Percentiles rank a stretch among this genome's conserved stretches.
Evolutionary conservation across 805 yeast genomes (phyloP).

Genomic region (Suhomyces xylopsoci): DNA sequence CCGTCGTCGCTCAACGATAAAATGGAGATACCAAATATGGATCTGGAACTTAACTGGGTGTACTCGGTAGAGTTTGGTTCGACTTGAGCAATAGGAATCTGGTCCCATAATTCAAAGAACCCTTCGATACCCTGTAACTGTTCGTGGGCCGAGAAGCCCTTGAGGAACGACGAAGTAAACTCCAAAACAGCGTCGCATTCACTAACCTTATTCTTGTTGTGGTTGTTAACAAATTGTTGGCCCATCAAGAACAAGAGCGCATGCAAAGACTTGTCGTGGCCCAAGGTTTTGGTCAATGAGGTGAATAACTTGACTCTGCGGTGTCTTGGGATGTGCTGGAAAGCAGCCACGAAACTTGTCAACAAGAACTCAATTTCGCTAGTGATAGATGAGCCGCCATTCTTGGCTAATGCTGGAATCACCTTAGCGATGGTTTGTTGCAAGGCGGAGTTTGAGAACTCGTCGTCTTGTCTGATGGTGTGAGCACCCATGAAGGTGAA

Average conservation of each 20-base stretch:
- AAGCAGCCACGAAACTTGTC: conserved; percentile 89
- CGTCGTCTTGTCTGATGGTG: conserved; percentile 94
- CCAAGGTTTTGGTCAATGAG: conserved; percentile 73
- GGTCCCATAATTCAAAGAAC: conserved; percentile 51
- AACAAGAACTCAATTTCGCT: conserved; percentile 78
- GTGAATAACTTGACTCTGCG: conserved; percentile 84
- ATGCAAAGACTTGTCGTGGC: conserved; percentile 63
- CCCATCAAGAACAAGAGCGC: conserved; percentile 76
- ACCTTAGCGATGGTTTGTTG: conserved; percentile 88
- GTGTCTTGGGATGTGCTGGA: conserved; percentile 93
- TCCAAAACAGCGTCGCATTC: conserved; percentile 70
- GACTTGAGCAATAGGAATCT: conserved; percentile 41
- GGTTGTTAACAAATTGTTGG: conserved; percentile 59
- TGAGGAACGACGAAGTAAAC: conserved; percentile 67
- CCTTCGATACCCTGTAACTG: conserved; percentile 56
- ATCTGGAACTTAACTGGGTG: conserved; percentile 44
- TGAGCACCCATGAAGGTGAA: conserved; percentile 99
- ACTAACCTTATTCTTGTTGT: conserved; percentile 51
- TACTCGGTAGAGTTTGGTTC: conserved; percentile 37
- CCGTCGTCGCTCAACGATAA: conserved; percentile 50
- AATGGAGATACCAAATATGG: conserved; percentile 62
- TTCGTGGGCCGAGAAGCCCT: conserved; percentile 63
- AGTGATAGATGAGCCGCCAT: conserved; percentile 44
- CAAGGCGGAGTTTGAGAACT: conserved; percentile 86
- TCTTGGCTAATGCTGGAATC: conserved; percentile 71